Evolutionary conservation across 306 rosid genomes (phyloP).

Genomic region (Pterocarpus santalinus): DNA sequence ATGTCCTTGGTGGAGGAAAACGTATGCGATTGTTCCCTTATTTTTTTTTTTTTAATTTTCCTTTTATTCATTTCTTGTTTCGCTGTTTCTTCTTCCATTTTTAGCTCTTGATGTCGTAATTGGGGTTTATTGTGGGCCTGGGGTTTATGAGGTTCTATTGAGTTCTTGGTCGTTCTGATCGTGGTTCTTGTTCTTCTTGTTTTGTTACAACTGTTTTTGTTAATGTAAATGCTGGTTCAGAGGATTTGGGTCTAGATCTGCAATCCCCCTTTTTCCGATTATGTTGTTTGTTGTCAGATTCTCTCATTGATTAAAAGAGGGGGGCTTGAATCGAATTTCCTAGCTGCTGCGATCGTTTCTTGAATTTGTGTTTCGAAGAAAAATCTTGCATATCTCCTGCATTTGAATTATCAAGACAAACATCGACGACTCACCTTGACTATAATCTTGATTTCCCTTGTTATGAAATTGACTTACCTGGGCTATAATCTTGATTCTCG

Average conservation of each 20-base stretch:
- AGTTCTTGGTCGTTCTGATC: conserved; percentile 36
- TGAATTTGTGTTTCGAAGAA: background rate
- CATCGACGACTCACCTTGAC: background rate
- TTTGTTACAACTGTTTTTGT: background rate
- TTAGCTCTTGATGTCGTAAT: background rate
- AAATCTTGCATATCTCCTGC: background rate
- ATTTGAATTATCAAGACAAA: background rate
- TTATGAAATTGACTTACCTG: background rate
- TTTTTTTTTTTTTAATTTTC: background rate
- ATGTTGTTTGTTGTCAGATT: background rate
- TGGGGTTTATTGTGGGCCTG: background rate
- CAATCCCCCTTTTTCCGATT: background rate
- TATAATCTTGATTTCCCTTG: background rate
- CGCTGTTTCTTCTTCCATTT: background rate
- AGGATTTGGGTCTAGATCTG: conserved; percentile 39
- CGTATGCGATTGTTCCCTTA: conserved; percentile 55
- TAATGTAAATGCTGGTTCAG: background rate
- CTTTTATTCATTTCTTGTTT: background rate
- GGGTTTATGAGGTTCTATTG: conserved; percentile 46
- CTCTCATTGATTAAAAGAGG: background rate
- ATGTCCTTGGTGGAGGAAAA: conserved; percentile 93
- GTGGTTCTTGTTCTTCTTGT: background rate
- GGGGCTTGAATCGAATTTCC: conserved; percentile 4
- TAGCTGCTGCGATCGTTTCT: background rate
- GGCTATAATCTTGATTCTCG: too few species aligned